Evolutionary conservation across 441 rosid species (phyloP).

Genomic region (Euphorbia celastroides): DNA sequence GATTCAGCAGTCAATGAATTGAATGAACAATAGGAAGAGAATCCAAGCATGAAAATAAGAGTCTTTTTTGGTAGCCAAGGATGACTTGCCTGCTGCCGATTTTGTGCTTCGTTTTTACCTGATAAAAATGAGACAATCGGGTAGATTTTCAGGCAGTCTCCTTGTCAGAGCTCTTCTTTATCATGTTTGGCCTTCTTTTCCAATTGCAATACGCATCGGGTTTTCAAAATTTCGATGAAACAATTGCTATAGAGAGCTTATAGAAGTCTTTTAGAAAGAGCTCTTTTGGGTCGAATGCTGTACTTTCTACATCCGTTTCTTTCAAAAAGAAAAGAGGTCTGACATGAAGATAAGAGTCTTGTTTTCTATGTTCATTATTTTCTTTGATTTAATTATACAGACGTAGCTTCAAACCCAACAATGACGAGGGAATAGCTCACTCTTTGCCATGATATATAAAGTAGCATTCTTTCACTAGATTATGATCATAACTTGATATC

Average conservation of each 20-base stretch:
- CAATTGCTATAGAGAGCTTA: no score
- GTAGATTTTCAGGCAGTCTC: constrained; percentile 17
- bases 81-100: constrained; percentile 15
- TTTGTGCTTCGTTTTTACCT: background rate
- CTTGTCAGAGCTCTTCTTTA: constrained; percentile 18
- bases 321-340: no score
- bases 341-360: no score
- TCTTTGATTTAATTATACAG: background rate
- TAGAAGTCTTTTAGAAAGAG: background rate
- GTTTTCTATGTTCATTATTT: background rate
- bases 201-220: no score
- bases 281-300: no score
- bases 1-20: background rate
- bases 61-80: constrained; percentile 17
- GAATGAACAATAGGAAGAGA: background rate
- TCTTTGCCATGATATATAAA: no score
- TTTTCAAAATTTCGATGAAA: no score
- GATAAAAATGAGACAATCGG: background rate
- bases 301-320: no score
- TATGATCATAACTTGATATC: background rate
- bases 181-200: constrained; percentile 19
- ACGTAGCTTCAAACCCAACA: background rate
- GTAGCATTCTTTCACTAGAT: no score
- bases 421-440: no score
- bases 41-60: constrained; percentile 5